Conservation (phyloP, 2,329 filamentous ascomycete genomes). For the Intubia oerlemansii region DNA sequence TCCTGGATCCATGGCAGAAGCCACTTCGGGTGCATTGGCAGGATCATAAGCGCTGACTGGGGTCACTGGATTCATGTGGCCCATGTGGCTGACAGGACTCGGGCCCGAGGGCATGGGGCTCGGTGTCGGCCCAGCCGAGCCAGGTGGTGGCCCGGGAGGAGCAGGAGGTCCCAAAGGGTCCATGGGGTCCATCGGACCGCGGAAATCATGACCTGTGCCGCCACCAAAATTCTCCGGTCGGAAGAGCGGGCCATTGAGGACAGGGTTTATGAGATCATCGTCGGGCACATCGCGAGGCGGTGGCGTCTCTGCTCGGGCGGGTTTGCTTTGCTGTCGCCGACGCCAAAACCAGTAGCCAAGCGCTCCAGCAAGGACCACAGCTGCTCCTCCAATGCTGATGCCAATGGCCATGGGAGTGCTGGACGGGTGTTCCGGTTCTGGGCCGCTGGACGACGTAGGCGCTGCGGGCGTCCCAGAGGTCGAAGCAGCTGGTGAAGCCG, state of each 20-base stretch:
- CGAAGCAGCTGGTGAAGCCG: neutral
- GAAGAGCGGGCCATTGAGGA: conserved; percentile 1
- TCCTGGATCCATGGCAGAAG: too few relatives aligned
- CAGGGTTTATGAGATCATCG: conserved; percentile 1
- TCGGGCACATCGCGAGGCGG: conserved; percentile 6
- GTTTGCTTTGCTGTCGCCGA: neutral
- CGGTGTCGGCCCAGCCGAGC: neutral
- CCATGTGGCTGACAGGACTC: too few relatives aligned
- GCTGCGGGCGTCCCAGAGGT: neutral
- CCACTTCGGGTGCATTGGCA: too few relatives aligned
- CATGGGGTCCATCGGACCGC: neutral
- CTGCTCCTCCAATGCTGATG: conserved; percentile 4
- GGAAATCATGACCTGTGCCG: neutral
- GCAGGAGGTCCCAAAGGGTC: neutral
- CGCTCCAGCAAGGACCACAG: neutral
- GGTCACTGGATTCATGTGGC: too few relatives aligned
- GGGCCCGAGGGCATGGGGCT: too few relatives aligned
- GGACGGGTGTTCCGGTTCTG: neutral
- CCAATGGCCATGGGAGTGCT: conserved; percentile 6
- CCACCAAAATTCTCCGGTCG: conserved; percentile 1
- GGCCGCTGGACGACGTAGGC: neutral
- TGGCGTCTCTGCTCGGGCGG: conserved; percentile 6
- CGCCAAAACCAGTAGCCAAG: conserved; percentile 4
- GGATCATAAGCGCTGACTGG: too few relatives aligned
- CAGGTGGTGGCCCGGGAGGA: neutral